Percentiles rank a stretch among this genome's conserved stretches.
These are phyloP conservation scores for Camillea tinctor DNA, from an alignment of 2,329 filamentous ascomycete species.

Conservation along the genomic window DNA sequence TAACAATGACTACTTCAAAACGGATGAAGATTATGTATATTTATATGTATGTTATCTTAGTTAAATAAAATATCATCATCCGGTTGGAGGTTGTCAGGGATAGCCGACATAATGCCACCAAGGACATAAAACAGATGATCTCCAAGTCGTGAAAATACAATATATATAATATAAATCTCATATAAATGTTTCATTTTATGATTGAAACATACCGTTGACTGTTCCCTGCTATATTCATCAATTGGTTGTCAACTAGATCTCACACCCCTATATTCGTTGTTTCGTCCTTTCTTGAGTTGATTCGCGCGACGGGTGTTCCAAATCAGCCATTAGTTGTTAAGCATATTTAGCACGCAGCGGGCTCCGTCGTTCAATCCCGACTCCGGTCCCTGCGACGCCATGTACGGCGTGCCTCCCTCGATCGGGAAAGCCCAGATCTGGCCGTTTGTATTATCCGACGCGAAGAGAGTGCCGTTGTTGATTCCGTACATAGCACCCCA, in stretches of 20 bases:
- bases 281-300: not conserved
- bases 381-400: conserved; percentile 9
- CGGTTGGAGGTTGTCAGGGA: too few species aligned
- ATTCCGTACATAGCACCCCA: conserved; percentile 17
- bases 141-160: too few species aligned
- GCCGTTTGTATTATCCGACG: conserved; percentile 16
- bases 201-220: too few species aligned
- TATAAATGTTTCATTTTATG: too few species aligned
- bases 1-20: too few species aligned
- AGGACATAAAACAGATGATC: too few species aligned
- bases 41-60: too few species aligned
- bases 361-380: conserved; percentile 18
- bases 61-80: too few species aligned
- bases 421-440: conserved; percentile 17
- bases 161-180: too few species aligned
- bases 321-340: not conserved
- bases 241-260: not conserved
- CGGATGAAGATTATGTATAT: too few species aligned
- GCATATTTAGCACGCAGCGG: conserved; percentile 13
- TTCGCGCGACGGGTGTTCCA: not conserved
- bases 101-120: too few species aligned
- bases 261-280: not conserved
- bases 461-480: conserved; percentile 16
- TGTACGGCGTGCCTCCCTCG: conserved; percentile 4
- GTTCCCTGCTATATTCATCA: too few species aligned